A percentile compares a stretch with the other conserved stretches of the same genome.
Conservation (phyloP, 1,139 yeast genomes). For the Zygosaccharomyces sapae region DNA sequence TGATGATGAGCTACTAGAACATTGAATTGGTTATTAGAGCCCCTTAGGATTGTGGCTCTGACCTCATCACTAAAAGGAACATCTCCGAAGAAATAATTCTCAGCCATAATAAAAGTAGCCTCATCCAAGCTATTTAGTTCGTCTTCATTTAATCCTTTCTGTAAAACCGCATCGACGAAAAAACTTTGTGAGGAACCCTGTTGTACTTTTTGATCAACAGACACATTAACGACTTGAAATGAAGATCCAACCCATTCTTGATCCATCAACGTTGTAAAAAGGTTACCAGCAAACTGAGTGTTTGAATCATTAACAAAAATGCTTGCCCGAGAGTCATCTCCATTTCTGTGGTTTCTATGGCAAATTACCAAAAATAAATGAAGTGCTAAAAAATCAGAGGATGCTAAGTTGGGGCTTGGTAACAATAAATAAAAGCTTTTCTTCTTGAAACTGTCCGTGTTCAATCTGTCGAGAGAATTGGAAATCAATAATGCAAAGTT, state of each 20-base stretch:
- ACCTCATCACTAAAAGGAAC: constrained; percentile 27
- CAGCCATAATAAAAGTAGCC: constrained; percentile 29
- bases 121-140: constrained; percentile 24
- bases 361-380: constrained; percentile 25
- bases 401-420: constrained; percentile 26
- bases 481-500: constrained; percentile 27
- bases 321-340: constrained; percentile 16
- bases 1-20: constrained; percentile 26
- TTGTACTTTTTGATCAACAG: constrained; percentile 11
- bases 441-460: constrained; percentile 23
- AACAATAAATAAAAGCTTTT: constrained; percentile 23
- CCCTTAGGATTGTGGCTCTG: constrained; percentile 20
- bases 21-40: constrained; percentile 27
- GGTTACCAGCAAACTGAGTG: constrained; percentile 16
- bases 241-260: constrained; percentile 22
- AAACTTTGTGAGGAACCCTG: constrained; percentile 7
- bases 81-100: constrained; percentile 18
- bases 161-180: constrained; percentile 23
- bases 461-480: constrained; percentile 25
- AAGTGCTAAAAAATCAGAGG: constrained; percentile 30
- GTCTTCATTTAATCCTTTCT: constrained; percentile 15
- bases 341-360: constrained; percentile 17
- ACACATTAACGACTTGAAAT: constrained; percentile 14
- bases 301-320: constrained; percentile 26
- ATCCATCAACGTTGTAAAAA: constrained; percentile 17